These are phyloP conservation scores for Erythrophleum ivorense DNA, from an alignment of 331 rosid genomes.

Conservation along the genomic window DNA sequence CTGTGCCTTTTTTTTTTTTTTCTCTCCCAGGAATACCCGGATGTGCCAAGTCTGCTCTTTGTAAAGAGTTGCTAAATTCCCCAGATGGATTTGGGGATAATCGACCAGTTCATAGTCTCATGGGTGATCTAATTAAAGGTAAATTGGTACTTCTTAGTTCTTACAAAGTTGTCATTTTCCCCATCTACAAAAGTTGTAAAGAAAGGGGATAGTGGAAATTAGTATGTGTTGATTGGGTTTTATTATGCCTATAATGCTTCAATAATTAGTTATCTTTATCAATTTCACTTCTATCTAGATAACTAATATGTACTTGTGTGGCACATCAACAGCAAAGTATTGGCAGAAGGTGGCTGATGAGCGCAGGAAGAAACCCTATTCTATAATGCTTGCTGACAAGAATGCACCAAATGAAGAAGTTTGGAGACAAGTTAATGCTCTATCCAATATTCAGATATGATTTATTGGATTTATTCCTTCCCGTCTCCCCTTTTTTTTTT, in stretches of 20 bases:
- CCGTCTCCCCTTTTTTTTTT: background rate
- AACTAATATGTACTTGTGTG: conserved; percentile 33
- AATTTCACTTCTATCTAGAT: conserved; percentile 4
- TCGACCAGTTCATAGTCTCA: conserved; percentile 83
- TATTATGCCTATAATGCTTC: conserved; percentile 31
- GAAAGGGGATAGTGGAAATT: background rate
- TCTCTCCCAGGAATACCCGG: conserved; percentile 84
- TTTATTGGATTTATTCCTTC: conserved; percentile 17
- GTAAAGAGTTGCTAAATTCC: conserved; percentile 79
- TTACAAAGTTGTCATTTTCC: conserved; percentile 19
- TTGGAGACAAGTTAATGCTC: conserved; percentile 79
- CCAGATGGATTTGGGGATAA: conserved; percentile 80
- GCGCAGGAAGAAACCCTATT: conserved; percentile 74
- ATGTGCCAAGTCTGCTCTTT: conserved; percentile 91
- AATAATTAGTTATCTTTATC: conserved; percentile 29
- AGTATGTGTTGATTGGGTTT: conserved; percentile 30
- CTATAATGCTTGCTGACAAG: conserved; percentile 97
- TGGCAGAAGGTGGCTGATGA: conserved; percentile 92
- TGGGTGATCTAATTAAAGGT: conserved; percentile 98
- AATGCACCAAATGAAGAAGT: conserved; percentile 99
- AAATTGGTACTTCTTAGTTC: conserved; percentile 28
- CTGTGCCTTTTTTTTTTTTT: background rate
- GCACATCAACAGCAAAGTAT: conserved; percentile 65
- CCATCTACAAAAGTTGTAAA: background rate
- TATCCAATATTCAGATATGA: conserved; percentile 31